phyloP scores from a whole-genome alignment of 1,139 yeast species.

The Wickerhamiella infanticola region DNA sequence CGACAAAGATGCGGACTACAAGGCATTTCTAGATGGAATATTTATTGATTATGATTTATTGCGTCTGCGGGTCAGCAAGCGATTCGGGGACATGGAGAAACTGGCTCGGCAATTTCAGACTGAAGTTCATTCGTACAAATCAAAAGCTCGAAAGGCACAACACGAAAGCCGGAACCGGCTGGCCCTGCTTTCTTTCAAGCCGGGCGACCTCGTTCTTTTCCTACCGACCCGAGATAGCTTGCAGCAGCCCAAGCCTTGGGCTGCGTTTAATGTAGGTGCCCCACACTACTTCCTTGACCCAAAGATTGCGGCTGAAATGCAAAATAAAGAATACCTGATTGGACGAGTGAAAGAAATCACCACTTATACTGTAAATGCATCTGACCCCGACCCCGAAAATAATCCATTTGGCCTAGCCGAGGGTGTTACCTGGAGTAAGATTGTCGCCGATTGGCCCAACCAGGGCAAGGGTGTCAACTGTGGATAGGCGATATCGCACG shows the following conservation, averaged over 20 bases:
- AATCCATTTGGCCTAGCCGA: conserved; percentile 38
- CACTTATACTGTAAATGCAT: conserved; percentile 25
- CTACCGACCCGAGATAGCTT: conserved; percentile 51
- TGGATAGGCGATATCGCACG: too few relatives aligned
- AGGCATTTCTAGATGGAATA: conserved; percentile 21
- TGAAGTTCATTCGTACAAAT: conserved; percentile 44
- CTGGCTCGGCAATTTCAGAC: conserved; percentile 73
- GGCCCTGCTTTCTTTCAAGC: conserved; percentile 44
- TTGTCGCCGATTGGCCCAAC: conserved; percentile 10
- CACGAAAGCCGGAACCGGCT: conserved; percentile 36
- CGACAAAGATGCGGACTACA: conserved; percentile 16
- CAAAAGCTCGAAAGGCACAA: conserved; percentile 23
- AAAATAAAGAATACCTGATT: conserved; percentile 52
- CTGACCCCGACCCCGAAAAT: conserved; percentile 16
- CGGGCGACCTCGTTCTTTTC: conserved; percentile 66
- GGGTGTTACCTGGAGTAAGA: conserved; percentile 26
- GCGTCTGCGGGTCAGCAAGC: conserved; percentile 49
- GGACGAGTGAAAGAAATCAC: conserved; percentile 42
- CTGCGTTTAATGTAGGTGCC: conserved; percentile 69
- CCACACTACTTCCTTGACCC: conserved; percentile 56
- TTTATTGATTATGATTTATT: conserved; percentile 38
- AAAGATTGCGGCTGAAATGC: conserved; percentile 22
- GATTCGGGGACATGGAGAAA: conserved; percentile 85
- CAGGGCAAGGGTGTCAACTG: background rate
- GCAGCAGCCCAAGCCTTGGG: conserved; percentile 50